phyloP scores from a whole-genome alignment of 352 stramenopile genomes.

The Blastocystis sp. region DNA sequence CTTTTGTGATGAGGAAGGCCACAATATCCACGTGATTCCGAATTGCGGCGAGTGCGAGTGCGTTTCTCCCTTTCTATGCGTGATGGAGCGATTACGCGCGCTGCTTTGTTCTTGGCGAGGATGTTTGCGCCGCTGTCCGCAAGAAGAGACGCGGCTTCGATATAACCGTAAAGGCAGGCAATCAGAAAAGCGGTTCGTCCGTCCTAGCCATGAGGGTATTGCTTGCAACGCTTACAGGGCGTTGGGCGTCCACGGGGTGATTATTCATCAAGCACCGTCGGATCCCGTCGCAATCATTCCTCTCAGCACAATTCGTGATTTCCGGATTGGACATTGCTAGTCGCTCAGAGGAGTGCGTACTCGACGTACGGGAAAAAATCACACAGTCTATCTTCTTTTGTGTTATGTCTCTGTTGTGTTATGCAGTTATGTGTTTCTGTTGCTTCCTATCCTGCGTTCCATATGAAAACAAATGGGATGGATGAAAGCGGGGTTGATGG shows the following conservation, averaged over 20 bases:
- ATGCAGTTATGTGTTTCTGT: too few relatives aligned
- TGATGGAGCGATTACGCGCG: background rate
- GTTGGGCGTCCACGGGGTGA: background rate
- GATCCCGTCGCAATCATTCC: conserved; percentile 55
- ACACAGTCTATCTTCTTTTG: too few relatives aligned
- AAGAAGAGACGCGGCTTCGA: conserved; percentile 17
- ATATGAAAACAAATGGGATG: too few relatives aligned
- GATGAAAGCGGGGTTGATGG: too few relatives aligned
- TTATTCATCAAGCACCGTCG: background rate
- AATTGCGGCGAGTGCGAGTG: background rate
- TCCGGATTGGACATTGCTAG: background rate
- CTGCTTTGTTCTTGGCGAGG: conserved; percentile 8
- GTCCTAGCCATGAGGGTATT: conserved; percentile 12
- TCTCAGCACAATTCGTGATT: conserved; percentile 43
- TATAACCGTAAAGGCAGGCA: conserved; percentile 51
- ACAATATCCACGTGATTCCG: conserved; percentile 39
- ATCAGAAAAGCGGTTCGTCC: conserved; percentile 30
- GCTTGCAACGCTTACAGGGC: background rate
- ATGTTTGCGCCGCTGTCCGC: conserved; percentile 36
- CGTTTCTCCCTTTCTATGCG: conserved; percentile 43
- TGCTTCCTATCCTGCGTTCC: too few relatives aligned
- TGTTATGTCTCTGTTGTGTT: too few relatives aligned
- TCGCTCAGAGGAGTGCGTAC: background rate
- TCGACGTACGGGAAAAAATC: too few relatives aligned
- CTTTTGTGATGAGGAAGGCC: conserved; percentile 1